Evolutionary conservation across 768 basidiomycete species (phyloP), one percentile per base, ranked within the genome.

Genomic region (Suillus decipiens): DNA sequence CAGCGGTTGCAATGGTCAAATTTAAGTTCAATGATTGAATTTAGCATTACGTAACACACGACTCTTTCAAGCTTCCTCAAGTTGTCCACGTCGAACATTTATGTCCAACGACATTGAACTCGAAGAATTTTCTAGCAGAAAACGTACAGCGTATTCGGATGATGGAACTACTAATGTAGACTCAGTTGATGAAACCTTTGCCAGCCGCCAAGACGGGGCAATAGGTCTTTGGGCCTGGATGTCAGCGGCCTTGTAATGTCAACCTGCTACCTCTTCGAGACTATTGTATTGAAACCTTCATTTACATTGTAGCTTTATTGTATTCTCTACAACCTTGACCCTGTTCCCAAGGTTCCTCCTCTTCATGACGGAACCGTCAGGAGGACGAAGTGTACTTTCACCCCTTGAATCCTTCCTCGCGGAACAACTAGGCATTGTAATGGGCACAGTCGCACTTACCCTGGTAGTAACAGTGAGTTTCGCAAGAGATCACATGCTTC

Each of bases 371-470:
- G 81, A 83, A 61, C 77, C 82, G 3, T 74, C 77, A 55, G 74
- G 74, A 10, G 76, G 76, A 12, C 78, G 81, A 54, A 75, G 74
- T 36, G 68, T 74, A 22, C 80, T 92, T 56, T 90, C 90, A 2
- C 76, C 85, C 3, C 80, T 93, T 39, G 92, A 93, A 70, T 76
- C 79, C 28, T 92, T 89, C 75, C 82, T 94, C 50, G 80, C 86
- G 15, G 71, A 83, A n/a, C 86, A 90, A 42, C 80, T 88, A 61
- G 89, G 87, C 19, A 79, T 93, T 51, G 76, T 86, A 67, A 78
- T 92, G 15, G 77, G 80, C 51, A 82, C 84, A 7, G 69, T 88
- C 9, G 81, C 86, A 11, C 43, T 86, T 17, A 80, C 86, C 41
- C 75, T 90, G 37, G 70, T 93, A 24, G 73, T 89, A 65, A 83